Evolutionary conservation across 2,329 filamentous ascomycete species (phyloP).

Genomic region (Xylaria sp.): DNA sequence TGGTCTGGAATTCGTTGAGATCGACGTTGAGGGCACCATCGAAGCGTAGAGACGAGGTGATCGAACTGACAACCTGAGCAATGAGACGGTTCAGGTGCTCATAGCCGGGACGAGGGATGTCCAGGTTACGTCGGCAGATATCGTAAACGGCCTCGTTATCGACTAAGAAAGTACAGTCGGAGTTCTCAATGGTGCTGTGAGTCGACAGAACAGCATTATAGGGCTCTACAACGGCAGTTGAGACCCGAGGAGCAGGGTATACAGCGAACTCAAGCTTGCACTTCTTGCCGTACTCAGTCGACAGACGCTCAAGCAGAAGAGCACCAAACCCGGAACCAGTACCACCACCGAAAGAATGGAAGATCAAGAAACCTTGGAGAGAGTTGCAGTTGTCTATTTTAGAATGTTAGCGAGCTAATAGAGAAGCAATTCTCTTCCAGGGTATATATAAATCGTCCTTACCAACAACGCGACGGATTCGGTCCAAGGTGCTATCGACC

Average conservation of each 20-base stretch:
- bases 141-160: constrained; percentile 81
- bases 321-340: constrained; percentile 79
- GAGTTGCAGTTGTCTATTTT: constrained; percentile 75
- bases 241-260: constrained; percentile 75
- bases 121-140: constrained; percentile 77
- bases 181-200: constrained; percentile 80
- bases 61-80: constrained; percentile 78
- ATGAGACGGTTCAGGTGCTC: constrained; percentile 79
- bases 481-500: constrained; percentile 75
- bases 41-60: constrained; percentile 77
- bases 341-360: constrained; percentile 79
- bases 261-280: constrained; percentile 80
- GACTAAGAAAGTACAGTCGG: constrained; percentile 81
- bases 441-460: constrained; percentile 47
- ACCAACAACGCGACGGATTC: constrained; percentile 76
- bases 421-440: background rate
- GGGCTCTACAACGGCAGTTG: constrained; percentile 76
- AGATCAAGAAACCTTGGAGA: constrained; percentile 78
- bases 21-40: constrained; percentile 79
- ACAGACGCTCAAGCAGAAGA: constrained; percentile 76
- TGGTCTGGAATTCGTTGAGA: constrained; percentile 82
- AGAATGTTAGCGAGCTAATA: constrained; percentile 34
- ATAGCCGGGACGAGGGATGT: constrained; percentile 74
- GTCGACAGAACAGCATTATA: constrained; percentile 80
- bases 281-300: constrained; percentile 81